These are phyloP conservation scores for Phaeodactylum tricornutum DNA, from an alignment of 108 stramenopile genomes.

Conservation along the genomic window DNA sequence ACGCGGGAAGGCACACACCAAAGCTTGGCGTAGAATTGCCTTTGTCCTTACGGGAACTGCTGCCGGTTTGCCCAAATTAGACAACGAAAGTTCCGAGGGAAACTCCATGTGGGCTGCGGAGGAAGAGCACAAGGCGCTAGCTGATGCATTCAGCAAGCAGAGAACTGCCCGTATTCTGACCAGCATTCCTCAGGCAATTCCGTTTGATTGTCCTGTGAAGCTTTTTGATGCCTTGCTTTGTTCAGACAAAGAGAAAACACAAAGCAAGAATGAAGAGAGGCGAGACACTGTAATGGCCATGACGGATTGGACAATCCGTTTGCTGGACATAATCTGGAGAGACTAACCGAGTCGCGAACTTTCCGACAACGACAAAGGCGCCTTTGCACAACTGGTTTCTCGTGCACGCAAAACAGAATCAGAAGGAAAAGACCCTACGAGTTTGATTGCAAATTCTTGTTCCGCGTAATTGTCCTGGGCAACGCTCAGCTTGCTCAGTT, in stretches of 20 bases:
- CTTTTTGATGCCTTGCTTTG: constrained; percentile 63
- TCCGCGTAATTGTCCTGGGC: constrained; percentile 88
- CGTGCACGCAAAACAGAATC: constrained; percentile 40
- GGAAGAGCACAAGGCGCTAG: constrained; percentile 54
- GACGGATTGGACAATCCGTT: too few relatives aligned
- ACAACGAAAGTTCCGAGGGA: constrained; percentile 9
- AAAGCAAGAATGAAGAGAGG: constrained; percentile 18
- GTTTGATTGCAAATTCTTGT: constrained; percentile 97
- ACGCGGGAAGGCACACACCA: constrained; percentile 29
- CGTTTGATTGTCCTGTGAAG: constrained; percentile 66
- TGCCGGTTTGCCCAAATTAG: constrained; percentile 80
- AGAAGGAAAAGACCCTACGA: constrained; percentile 62
- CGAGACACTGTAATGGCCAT: too few relatives aligned
- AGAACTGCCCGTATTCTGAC: constrained; percentile 77
- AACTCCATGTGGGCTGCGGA: constrained; percentile 10
- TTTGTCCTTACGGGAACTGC: constrained; percentile 93
- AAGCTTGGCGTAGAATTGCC: constrained; percentile 45
- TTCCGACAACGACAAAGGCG: constrained; percentile 73
- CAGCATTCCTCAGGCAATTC: constrained; percentile 70
- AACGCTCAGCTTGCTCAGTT: constrained; percentile 96
- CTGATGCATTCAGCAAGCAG: constrained; percentile 62
- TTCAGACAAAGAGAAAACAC: constrained; percentile 47
- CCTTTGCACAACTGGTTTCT: constrained; percentile 63
- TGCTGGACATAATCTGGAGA: too few relatives aligned
- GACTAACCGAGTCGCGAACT: too few relatives aligned